These are phyloP conservation scores for Rickenella mellea DNA, from an alignment of 768 basidiomycete species.

Conservation along the genomic window DNA sequence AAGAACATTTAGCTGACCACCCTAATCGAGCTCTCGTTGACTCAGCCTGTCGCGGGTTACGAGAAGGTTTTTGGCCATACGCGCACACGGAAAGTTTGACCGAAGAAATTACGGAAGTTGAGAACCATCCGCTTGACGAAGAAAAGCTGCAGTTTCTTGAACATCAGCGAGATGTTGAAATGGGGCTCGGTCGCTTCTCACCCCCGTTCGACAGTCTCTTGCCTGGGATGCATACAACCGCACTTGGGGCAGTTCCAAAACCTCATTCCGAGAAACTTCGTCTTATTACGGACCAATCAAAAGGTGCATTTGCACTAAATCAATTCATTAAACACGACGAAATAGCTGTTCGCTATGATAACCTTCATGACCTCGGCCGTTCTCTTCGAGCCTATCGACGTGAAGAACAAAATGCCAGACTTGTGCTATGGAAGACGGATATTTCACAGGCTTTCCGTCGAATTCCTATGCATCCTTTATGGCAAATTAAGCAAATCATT, in stretches of 20 bases:
- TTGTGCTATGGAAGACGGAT: slow-evolving; percentile 26
- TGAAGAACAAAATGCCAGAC: not conserved
- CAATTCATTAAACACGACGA: slow-evolving; percentile 11
- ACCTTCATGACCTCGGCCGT: slow-evolving; percentile 2
- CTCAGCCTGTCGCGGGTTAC: slow-evolving; percentile 5
- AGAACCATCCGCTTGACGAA: not conserved
- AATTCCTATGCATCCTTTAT: slow-evolving; percentile 26
- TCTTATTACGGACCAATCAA: slow-evolving; percentile 23
- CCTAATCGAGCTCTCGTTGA: slow-evolving; percentile 10
- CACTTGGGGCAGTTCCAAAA: slow-evolving; percentile 4
- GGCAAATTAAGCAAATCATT: slow-evolving; percentile 32
- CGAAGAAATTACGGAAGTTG: not conserved
- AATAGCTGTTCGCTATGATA: slow-evolving; percentile 6
- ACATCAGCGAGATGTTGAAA: slow-evolving; percentile 11
- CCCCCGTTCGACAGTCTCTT: slow-evolving; percentile 10
- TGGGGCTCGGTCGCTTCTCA: slow-evolving; percentile 17
- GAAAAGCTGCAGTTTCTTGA: not conserved
- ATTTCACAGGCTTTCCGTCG: slow-evolving; percentile 25
- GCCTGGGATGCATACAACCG: slow-evolving; percentile 15
- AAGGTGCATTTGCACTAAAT: slow-evolving; percentile 19
- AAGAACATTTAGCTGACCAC: slow-evolving; percentile 5
- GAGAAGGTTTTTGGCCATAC: slow-evolving; percentile 12
- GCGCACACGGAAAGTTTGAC: not conserved
- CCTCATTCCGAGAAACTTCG: slow-evolving; percentile 15
- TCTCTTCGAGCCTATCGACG: not conserved